Evolutionary conservation across 2,329 filamentous ascomycete species (phyloP).

Genomic region (Calonectria multiphialidica): DNA sequence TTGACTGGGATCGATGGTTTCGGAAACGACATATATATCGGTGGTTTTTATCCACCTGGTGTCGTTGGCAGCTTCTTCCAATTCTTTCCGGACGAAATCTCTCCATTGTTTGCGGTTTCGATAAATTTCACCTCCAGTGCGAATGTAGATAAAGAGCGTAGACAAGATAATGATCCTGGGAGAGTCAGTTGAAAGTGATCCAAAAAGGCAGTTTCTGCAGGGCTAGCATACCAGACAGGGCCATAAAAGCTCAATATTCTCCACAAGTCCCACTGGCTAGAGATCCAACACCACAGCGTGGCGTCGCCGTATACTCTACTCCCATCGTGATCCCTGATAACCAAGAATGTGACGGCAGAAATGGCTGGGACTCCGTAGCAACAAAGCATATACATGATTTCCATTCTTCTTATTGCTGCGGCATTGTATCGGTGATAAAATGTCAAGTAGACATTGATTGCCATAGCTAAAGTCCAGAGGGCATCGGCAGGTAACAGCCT

Average conservation of each 20-base stretch:
- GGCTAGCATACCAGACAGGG: conserved; percentile 11
- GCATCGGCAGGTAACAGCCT: conserved; percentile 62
- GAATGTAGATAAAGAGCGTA: conserved; percentile 20
- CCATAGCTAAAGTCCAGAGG: conserved; percentile 82
- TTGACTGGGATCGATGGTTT: not conserved
- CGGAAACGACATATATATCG: conserved; percentile 1
- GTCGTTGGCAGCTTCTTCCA: not conserved
- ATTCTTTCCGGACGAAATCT: conserved; percentile 5
- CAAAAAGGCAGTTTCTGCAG: too few relatives aligned
- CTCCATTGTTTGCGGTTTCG: conserved; percentile 16
- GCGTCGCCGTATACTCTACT: conserved; percentile 15
- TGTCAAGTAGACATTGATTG: conserved; percentile 82
- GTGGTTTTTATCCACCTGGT: conserved; percentile 13
- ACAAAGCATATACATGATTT: conserved; percentile 11
- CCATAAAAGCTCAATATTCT: conserved; percentile 18
- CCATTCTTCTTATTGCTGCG: conserved; percentile 62
- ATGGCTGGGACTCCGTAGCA: conserved; percentile 17
- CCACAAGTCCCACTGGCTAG: conserved; percentile 15
- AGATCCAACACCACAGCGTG: conserved; percentile 18
- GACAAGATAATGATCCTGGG: conserved; percentile 12
- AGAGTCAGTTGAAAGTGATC: not conserved
- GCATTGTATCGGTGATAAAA: conserved; percentile 79
- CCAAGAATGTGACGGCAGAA: conserved; percentile 8
- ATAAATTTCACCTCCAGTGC: conserved; percentile 16
- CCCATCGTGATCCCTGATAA: not conserved